Conservation (phyloP, 1,284 basidiomycete genomes). For the Xanthoconium separans region DNA sequence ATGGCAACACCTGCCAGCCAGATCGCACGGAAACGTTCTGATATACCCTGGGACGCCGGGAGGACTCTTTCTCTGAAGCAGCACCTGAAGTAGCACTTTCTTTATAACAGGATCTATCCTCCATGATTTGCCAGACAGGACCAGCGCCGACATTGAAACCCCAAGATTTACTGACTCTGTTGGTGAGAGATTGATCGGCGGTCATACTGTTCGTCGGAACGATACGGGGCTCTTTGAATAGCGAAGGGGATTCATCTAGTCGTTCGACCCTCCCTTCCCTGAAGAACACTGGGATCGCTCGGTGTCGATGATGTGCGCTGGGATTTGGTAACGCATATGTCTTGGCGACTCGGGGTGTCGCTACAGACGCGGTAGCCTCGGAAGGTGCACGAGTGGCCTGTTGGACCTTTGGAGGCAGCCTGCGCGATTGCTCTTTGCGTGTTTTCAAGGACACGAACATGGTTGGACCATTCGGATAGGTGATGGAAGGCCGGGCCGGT, state of each 20-base stretch:
- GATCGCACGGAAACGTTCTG: conserved; percentile 40
- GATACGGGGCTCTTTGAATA: conserved; percentile 28
- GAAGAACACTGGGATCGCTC: conserved; percentile 58
- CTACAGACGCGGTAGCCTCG: conserved; percentile 22
- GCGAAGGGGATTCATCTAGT: conserved; percentile 45
- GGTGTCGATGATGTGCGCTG: conserved; percentile 64
- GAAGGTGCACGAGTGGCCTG: conserved; percentile 16
- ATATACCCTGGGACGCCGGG: conserved; percentile 60
- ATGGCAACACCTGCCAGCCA: conserved; percentile 45
- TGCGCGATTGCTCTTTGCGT: conserved; percentile 20
- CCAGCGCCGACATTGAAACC: conserved; percentile 71
- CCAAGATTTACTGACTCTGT: conserved; percentile 57
- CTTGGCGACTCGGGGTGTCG: conserved; percentile 41
- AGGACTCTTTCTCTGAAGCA: conserved; percentile 42
- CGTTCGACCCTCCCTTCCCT: conserved; percentile 54
- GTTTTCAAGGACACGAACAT: conserved; percentile 8
- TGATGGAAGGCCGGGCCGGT: neutral
- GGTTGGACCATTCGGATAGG: neutral
- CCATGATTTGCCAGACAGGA: conserved; percentile 68
- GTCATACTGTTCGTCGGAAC: conserved; percentile 39
- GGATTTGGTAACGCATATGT: conserved; percentile 56
- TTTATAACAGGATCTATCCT: conserved; percentile 76
- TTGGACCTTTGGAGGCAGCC: conserved; percentile 25
- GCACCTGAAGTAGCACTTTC: conserved; percentile 43
- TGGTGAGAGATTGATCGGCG: conserved; percentile 27